Conservation (phyloP, 2,329 filamentous ascomycete genomes). For the Diaporthe vaccinii region DNA sequence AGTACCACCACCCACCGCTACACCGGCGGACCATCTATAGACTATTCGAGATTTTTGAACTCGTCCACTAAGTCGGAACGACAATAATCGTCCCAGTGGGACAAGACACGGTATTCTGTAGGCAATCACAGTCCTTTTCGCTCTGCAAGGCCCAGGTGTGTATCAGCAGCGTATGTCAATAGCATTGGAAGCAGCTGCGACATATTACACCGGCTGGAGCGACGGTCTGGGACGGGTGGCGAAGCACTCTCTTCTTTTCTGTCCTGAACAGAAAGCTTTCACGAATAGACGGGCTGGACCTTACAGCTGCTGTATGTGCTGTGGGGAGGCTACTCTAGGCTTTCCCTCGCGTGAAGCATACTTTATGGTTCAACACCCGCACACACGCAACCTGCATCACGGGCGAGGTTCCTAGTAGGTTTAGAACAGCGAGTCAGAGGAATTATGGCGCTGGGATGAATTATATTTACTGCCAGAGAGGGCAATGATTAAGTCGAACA, state of each 20-base stretch:
- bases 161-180: too few relatives aligned
- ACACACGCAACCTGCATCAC: not conserved
- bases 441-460: not conserved
- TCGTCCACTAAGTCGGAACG: too few relatives aligned
- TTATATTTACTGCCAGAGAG: constrained; percentile 6
- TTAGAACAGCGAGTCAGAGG: not conserved
- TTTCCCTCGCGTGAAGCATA: not conserved
- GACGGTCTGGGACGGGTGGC: too few relatives aligned
- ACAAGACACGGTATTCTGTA: too few relatives aligned
- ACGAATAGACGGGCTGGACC: constrained; percentile 34
- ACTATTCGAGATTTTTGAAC: too few relatives aligned
- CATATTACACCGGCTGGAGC: too few relatives aligned
- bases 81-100: too few relatives aligned
- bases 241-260: too few relatives aligned
- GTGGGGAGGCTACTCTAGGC: constrained; percentile 30
- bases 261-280: not conserved
- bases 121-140: too few relatives aligned
- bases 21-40: constrained; percentile 43
- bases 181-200: too few relatives aligned
- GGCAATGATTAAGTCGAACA: constrained; percentile 8
- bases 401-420: not conserved
- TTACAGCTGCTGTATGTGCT: constrained; percentile 38
- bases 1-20: constrained; percentile 20
- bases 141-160: too few relatives aligned
- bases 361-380: not conserved